Evolutionary conservation across 306 rosid species (phyloP), one percentile per base, ranked within the genome.

Genomic region (Vigna hirtella): DNA sequence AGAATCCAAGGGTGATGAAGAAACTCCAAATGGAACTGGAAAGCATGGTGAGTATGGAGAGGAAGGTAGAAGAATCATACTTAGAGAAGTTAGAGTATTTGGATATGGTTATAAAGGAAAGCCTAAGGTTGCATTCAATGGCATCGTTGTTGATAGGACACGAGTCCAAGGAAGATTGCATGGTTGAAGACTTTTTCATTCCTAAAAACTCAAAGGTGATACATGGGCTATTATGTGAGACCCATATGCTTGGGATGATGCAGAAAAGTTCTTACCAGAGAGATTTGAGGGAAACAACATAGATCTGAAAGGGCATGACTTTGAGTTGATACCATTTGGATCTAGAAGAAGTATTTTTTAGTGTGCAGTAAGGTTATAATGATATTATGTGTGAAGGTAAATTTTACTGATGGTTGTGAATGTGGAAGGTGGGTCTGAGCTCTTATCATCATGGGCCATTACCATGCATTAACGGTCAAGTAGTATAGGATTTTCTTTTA

Each of bases 41-140:
- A 76, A 64, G 9, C 2, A 83, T 88, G 62, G 91, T 89, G 7
- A 89, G 94, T 4, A 64, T 83, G 72, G 82, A 89, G 77, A 89
- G 89, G 38, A 77, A 38, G 70, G 92, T 89, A 70, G 85, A 84
- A 30, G 93, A 89, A 84, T 81, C 88, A 59, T 89, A 91, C 78
- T 79, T 91, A 76, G 81, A 48, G 2, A 81, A 78, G 10, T 57
- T 89, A 36, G 57, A 63, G 22, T 85, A 87, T 76, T 65, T 91
- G 58, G 74, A 84, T 59, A 86, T 81, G 90, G 87, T 89, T 3
- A 30, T 89, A 5, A 89, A 89, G 57, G 97, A 91, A 80, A 85
- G 74, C 72, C 1, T 85, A 24, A 85, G 97, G 81, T 13, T 89
- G 12, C 93, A 89, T 64, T 90, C 97, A 6, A 83, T 82, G 51